Conservation (phyloP, 1,284 basidiomycete genomes). For the Leccinum pachyderme region DNA sequence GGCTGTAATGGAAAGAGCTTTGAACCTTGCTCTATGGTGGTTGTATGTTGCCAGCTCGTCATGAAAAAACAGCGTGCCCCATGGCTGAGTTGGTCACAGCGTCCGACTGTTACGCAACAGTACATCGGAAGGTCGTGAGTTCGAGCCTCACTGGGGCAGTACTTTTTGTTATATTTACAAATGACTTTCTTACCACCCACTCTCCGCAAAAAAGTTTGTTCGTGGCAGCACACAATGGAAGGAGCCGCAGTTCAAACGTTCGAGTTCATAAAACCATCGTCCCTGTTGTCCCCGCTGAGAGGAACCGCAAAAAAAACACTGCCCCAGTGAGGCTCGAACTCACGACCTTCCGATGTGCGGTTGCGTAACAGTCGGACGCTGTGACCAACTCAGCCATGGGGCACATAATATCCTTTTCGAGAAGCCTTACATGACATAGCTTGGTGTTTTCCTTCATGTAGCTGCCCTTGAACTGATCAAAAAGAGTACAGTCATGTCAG, state of each 20-base stretch:
- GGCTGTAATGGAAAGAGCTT: background rate
- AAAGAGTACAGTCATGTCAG: background rate
- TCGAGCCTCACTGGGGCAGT: conserved; percentile 70
- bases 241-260: too few species aligned
- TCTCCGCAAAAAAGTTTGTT: too few species aligned
- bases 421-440: background rate
- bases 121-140: conserved; percentile 72
- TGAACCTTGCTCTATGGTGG: too few species aligned
- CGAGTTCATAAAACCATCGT: too few species aligned
- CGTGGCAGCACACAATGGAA: too few species aligned
- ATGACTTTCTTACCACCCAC: too few species aligned
- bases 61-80: conserved; percentile 46
- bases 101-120: conserved; percentile 65
- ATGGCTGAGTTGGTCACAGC: conserved; percentile 82
- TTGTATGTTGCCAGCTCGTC: background rate
- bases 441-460: too few species aligned
- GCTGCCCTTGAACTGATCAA: background rate
- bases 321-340: conserved; percentile 75
- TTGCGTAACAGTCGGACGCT: conserved; percentile 73
- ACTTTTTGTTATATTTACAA: background rate
- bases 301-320: conserved; percentile 27
- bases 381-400: conserved; percentile 82
- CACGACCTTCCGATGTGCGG: conserved; percentile 63
- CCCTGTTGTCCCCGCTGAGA: too few species aligned
- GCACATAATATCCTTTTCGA: conserved; percentile 35